These are phyloP conservation scores for Naganishia onofrii DNA, from an alignment of 768 basidiomycete species.

Conservation along the genomic window DNA sequence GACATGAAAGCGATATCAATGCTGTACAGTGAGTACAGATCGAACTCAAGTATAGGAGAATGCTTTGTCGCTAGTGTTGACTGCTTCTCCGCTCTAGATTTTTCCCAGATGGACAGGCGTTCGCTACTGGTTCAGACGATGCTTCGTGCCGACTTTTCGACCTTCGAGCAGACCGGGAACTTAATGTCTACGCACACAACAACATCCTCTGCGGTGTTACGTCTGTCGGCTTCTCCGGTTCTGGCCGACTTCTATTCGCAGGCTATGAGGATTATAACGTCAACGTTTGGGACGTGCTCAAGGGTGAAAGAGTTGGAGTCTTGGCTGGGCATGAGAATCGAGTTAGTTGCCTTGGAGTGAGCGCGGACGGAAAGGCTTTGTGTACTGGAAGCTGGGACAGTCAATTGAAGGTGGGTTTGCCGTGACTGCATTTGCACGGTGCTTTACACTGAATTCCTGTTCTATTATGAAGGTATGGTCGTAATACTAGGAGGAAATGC, in stretches of 20 bases:
- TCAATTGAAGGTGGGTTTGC: slow-evolving; percentile 73
- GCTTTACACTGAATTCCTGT: neutral
- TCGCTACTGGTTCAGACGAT: slow-evolving; percentile 97
- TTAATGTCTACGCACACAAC: slow-evolving; percentile 96
- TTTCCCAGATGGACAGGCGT: slow-evolving; percentile 99
- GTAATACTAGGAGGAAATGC: neutral
- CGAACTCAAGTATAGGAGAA: neutral
- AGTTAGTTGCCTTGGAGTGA: slow-evolving; percentile 93
- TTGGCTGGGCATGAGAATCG: slow-evolving; percentile 97
- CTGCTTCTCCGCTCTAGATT: slow-evolving; percentile 61
- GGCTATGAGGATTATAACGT: slow-evolving; percentile 99
- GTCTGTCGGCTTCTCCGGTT: slow-evolving; percentile 96
- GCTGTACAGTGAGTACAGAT: slow-evolving; percentile 80
- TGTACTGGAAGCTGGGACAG: slow-evolving; percentile 99
- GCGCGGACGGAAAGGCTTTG: slow-evolving; percentile 93
- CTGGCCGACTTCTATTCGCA: slow-evolving; percentile 93
- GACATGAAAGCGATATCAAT: slow-evolving; percentile 98
- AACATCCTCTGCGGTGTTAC: slow-evolving; percentile 99
- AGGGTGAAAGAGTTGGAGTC: slow-evolving; percentile 96
- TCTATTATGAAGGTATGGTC: neutral
- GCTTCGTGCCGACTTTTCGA: slow-evolving; percentile 98
- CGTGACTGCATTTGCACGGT: slow-evolving; percentile 22
- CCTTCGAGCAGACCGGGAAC: slow-evolving; percentile 92
- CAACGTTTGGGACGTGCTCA: slow-evolving; percentile 99
- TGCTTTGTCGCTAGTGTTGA: neutral